Evolutionary conservation across 371 early-diverging fungal species (phyloP).

Genomic region (Actinomortierella wolfii): DNA sequence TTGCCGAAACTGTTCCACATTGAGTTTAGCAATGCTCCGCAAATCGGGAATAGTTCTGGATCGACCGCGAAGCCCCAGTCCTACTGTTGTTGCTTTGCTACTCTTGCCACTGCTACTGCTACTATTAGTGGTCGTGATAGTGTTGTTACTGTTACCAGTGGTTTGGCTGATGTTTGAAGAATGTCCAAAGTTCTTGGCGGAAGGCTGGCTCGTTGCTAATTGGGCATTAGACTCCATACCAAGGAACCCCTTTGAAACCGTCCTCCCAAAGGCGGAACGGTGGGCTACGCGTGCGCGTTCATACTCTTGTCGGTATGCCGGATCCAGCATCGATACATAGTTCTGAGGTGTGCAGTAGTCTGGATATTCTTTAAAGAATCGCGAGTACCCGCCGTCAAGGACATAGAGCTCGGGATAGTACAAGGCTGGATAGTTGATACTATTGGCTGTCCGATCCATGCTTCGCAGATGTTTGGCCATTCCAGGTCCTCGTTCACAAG

Average conservation of each 20-base stretch:
- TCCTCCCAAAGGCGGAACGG: constrained; percentile 21
- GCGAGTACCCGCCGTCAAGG: constrained; percentile 88
- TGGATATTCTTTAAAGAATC: constrained; percentile 62
- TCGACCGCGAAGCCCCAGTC: too few species aligned
- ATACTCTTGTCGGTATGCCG: constrained; percentile 46
- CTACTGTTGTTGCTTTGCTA: too few species aligned
- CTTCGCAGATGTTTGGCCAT: constrained; percentile 82
- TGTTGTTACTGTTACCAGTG: background rate
- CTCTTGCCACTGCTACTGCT: background rate
- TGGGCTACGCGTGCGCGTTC: constrained; percentile 17
- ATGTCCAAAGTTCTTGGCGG: background rate
- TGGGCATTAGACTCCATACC: background rate
- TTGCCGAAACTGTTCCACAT: background rate
- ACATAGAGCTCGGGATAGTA: constrained; percentile 89
- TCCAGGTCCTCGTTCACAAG: constrained; percentile 81
- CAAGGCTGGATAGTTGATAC: constrained; percentile 74
- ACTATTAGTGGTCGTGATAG: background rate
- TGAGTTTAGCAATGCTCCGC: background rate
- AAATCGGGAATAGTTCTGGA: background rate
- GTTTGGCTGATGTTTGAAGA: background rate
- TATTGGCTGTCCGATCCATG: constrained; percentile 75
- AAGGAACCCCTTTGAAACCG: constrained; percentile 31
- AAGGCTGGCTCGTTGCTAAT: background rate
- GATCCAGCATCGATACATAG: constrained; percentile 74
- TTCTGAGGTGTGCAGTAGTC: constrained; percentile 64